Evolutionary conservation across 2,329 filamentous ascomycete genomes (phyloP).

Genomic region (Neonectria hederae): DNA sequence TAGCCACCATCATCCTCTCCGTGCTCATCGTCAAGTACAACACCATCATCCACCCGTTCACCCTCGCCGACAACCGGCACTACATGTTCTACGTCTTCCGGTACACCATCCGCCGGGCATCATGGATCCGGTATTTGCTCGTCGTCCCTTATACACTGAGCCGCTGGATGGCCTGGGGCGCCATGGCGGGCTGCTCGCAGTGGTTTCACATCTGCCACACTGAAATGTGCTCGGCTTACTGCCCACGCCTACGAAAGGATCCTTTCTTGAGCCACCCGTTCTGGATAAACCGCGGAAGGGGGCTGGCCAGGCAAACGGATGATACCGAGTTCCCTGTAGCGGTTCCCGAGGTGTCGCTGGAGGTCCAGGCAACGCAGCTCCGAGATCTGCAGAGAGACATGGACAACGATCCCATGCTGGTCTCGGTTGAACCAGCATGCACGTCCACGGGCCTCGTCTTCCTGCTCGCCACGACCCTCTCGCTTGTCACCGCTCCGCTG

Average conservation of each 20-base stretch:
- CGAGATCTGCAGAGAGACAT: slow-evolving; percentile 30
- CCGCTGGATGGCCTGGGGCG: slow-evolving; percentile 73
- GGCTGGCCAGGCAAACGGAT: slow-evolving; percentile 20
- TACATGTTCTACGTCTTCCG: slow-evolving; percentile 98
- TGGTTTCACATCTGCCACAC: slow-evolving; percentile 29
- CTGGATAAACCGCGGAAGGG: slow-evolving; percentile 19
- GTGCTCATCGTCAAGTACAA: slow-evolving; percentile 75
- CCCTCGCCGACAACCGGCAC: slow-evolving; percentile 93
- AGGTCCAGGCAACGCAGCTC: slow-evolving; percentile 12
- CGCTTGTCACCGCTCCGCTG: slow-evolving; percentile 86
- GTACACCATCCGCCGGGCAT: slow-evolving; percentile 75
- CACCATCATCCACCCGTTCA: slow-evolving; percentile 95
- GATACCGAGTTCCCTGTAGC: slow-evolving; percentile 14
- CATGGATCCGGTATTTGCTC: slow-evolving; percentile 71
- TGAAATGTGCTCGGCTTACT: slow-evolving; percentile 30
- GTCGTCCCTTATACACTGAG: slow-evolving; percentile 76
- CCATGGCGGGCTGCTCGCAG: slow-evolving; percentile 60
- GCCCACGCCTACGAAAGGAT: background rate
- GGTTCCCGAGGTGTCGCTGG: slow-evolving; percentile 8
- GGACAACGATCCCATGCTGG: slow-evolving; percentile 38
- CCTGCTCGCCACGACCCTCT: slow-evolving; percentile 76
- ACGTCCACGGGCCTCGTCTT: slow-evolving; percentile 66
- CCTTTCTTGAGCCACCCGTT: slow-evolving; percentile 46
- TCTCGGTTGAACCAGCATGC: slow-evolving; percentile 46
- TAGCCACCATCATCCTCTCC: slow-evolving; percentile 50